Percentiles rank a stretch among this genome's conserved stretches.
Conservation (phyloP, 2,329 filamentous ascomycete genomes). For the Ilyonectria robusta region DNA sequence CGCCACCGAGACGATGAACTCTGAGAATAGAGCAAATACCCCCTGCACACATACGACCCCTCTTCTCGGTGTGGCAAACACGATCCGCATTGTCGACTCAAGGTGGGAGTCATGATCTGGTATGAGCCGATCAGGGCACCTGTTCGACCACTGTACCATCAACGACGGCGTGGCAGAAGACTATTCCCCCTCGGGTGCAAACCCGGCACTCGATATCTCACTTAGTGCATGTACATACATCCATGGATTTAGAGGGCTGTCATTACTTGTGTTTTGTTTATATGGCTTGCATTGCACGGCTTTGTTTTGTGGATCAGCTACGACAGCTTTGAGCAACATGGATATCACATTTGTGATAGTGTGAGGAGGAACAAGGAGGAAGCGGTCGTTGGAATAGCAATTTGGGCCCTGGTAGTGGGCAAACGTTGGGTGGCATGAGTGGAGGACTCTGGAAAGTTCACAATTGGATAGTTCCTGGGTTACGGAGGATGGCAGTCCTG, state of each 20-base stretch:
- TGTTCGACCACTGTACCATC: constrained; percentile 40
- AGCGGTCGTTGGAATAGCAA: constrained; percentile 33
- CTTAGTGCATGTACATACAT: constrained; percentile 42
- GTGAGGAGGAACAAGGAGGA: constrained; percentile 35
- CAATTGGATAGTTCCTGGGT: constrained; percentile 11
- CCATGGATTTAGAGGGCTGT: constrained; percentile 28
- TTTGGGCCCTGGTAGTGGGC: constrained; percentile 11
- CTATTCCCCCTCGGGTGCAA: constrained; percentile 39
- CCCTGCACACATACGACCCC: constrained; percentile 32
- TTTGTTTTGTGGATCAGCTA: constrained; percentile 32
- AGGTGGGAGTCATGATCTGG: constrained; percentile 28
- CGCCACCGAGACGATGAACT: constrained; percentile 15
- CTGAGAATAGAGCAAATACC: constrained; percentile 32
- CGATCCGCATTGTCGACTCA: constrained; percentile 29
- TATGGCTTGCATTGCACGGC: constrained; percentile 43
- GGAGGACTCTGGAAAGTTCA: constrained; percentile 19
- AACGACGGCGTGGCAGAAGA: constrained; percentile 42
- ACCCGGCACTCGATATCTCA: constrained; percentile 39
- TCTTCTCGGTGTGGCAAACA: constrained; percentile 25
- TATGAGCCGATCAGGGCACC: constrained; percentile 24
- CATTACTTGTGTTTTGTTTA: constrained; percentile 27
- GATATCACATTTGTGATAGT: constrained; percentile 31
- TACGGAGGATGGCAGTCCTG: neutral
- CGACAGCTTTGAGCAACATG: constrained; percentile 34
- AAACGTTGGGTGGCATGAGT: constrained; percentile 21